Base-by-base conservation (phyloP, 345 rosid species). In the Murraya koenigii region DNA sequence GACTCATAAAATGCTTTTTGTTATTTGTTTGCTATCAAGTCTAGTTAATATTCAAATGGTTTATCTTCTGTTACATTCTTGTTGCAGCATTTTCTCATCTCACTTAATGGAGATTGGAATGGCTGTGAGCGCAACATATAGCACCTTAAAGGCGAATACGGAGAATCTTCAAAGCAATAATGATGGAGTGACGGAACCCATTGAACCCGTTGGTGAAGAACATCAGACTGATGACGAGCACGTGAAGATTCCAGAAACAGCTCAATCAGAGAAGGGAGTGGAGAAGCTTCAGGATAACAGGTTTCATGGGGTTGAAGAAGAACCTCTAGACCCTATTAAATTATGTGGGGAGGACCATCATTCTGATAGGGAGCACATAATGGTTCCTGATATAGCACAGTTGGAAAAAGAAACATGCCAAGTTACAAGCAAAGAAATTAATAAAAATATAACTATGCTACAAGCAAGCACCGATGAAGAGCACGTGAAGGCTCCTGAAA, bases 71-170 rank as follows among this genome's bases (percentile, higher is more conserved):
- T 49, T 49, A 17, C n/a, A 13, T 64, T 73, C 17, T 63, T 66
- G 26, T 78, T 60, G 69, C 80, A 81, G 92, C 60, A 28, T 72
- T 60, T 66, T 56, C 78, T 69, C 79, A 32, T 66, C 76, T 72
- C 76, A 61, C 69, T 55, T 13, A 23, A 75, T 88, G 84, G 85
- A 83, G 75, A 75, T 80, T 71, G 85, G 87, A 59, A 66, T 71
- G 68, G 85, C 56, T 61, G 47, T 26, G 62, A 77, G 83, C 25
- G 49, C 66, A 74, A 80, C 74, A 9, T 60, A 14, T 60, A 62
- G 79, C 60, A 38, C 70, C 66, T 54, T 71, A 56, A 77, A 84
- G 44, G 66, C 71, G 71, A 79, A 76, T 69, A 30, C 65, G 61
- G 83, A 81, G 80, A 82, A 78, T 74, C 73, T 61, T 85, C 78